A percentile compares a stretch with the other conserved stretches of the same genome.
These are phyloP conservation scores for Neodidymelliopsis sp. DNA, from an alignment of 2,329 filamentous ascomycete species.

Conservation along the genomic window DNA sequence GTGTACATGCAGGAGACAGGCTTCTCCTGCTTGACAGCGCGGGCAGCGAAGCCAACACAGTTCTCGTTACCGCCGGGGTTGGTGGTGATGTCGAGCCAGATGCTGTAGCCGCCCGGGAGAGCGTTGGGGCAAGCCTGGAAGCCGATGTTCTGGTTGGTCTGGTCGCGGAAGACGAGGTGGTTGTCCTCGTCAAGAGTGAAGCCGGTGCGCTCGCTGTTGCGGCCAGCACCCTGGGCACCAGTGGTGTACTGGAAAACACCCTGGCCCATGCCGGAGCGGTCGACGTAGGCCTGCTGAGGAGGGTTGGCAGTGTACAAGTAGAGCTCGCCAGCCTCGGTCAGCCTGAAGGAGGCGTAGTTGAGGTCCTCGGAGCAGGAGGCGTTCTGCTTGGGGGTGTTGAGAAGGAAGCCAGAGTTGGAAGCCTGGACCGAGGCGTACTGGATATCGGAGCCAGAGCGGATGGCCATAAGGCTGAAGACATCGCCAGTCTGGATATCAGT, in stretches of 20 bases:
- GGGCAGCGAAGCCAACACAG: conserved; percentile 46
- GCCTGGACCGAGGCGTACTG: conserved; percentile 60
- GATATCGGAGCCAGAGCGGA: conserved; percentile 59
- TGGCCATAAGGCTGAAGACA: conserved; percentile 59
- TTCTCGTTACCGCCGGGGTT: conserved; percentile 40
- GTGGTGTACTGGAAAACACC: conserved; percentile 63
- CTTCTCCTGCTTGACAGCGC: conserved; percentile 26
- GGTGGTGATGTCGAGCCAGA: conserved; percentile 32
- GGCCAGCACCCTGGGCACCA: conserved; percentile 50
- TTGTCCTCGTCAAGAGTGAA: conserved; percentile 56
- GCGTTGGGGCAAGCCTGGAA: conserved; percentile 63
- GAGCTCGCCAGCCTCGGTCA: conserved; percentile 53
- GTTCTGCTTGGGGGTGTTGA: conserved; percentile 54
- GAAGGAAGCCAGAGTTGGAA: conserved; percentile 52
- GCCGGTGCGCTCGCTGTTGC: conserved; percentile 56
- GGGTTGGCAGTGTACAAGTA: conserved; percentile 58
- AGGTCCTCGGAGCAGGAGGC: conserved; percentile 56
- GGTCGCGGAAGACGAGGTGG: conserved; percentile 55
- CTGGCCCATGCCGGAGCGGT: conserved; percentile 66
- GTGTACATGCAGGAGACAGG: conserved; percentile 35
- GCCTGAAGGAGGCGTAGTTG: conserved; percentile 60
- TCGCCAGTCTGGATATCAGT: conserved; percentile 36
- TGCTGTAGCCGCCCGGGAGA: conserved; percentile 49
- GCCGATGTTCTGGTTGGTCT: conserved; percentile 38
- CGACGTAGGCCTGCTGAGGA: conserved; percentile 61